Conservation (phyloP, 768 basidiomycete genomes). For the Nidularia pulvinata region DNA sequence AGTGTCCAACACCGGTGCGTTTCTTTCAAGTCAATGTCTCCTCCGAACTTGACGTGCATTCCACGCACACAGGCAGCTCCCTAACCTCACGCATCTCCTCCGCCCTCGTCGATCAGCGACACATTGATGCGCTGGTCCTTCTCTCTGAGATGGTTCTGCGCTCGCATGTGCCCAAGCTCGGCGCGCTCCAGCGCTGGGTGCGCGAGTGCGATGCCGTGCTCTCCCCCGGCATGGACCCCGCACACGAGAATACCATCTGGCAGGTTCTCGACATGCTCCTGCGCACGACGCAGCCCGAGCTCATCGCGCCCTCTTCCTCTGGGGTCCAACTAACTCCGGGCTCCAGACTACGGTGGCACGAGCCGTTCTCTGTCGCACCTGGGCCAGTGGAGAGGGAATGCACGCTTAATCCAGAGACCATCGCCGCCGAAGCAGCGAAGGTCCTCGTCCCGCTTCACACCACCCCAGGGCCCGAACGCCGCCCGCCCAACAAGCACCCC, state of each 20-base stretch:
- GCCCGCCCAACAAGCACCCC: slow-evolving; percentile 52
- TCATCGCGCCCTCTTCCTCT: slow-evolving; percentile 15
- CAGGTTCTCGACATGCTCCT: slow-evolving; percentile 49
- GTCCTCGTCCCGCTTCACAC: slow-evolving; percentile 26
- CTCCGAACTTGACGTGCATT: neutral
- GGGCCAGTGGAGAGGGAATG: slow-evolving; percentile 3
- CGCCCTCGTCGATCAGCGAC: slow-evolving; percentile 39
- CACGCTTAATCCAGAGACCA: slow-evolving; percentile 7
- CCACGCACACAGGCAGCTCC: slow-evolving; percentile 21
- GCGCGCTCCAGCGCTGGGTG: slow-evolving; percentile 55
- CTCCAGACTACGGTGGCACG: slow-evolving; percentile 27
- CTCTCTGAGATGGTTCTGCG: slow-evolving; percentile 53
- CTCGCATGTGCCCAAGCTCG: slow-evolving; percentile 44
- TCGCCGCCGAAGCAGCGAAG: slow-evolving; percentile 10
- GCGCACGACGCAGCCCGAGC: slow-evolving; percentile 38
- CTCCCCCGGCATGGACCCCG: slow-evolving; percentile 30
- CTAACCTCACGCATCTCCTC: slow-evolving; percentile 35
- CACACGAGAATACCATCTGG: slow-evolving; percentile 40
- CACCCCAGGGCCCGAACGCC: slow-evolving; percentile 43
- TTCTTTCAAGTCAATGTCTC: neutral
- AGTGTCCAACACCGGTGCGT: slow-evolving; percentile 25
- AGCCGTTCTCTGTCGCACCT: slow-evolving; percentile 25
- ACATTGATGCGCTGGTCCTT: slow-evolving; percentile 46
- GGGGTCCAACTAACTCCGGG: slow-evolving; percentile 20
- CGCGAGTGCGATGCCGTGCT: slow-evolving; percentile 55